These are phyloP conservation scores for Piper betle DNA, from an alignment of 164 flowering plant genomes.

Conservation along the genomic window DNA sequence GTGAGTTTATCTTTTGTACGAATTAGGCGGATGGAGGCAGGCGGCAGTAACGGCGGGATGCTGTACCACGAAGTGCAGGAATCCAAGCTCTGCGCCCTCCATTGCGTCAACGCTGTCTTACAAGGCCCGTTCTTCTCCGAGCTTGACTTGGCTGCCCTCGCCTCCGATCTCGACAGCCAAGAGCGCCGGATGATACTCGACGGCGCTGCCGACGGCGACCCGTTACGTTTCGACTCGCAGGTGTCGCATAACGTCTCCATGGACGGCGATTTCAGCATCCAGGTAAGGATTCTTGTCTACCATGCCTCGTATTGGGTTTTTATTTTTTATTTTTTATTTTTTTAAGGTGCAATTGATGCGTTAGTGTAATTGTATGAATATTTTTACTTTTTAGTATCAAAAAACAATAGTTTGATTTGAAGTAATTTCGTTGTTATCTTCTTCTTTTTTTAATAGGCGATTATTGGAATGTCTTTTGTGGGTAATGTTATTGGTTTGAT, in stretches of 20 bases:
- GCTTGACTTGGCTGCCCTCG: constrained; percentile 92
- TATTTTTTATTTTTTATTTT: too few species aligned
- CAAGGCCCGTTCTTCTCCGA: constrained; percentile 98
- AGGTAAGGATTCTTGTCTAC: constrained; percentile 28
- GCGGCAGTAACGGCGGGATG: constrained; percentile 83
- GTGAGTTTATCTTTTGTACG: too few species aligned
- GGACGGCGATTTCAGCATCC: constrained; percentile 94
- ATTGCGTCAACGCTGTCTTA: constrained; percentile 89
- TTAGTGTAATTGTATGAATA: background rate
- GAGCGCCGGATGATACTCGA: constrained; percentile 88
- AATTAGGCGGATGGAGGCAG: constrained; percentile 9
- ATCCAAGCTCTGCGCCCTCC: constrained; percentile 92
- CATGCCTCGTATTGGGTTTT: background rate
- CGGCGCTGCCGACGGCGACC: constrained; percentile 25
- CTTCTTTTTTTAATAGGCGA: too few species aligned
- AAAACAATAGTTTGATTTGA: too few species aligned
- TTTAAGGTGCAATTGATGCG: too few species aligned
- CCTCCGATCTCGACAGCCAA: constrained; percentile 76
- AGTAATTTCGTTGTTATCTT: too few species aligned
- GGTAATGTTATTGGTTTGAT: too few species aligned
- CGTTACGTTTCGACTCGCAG: constrained; percentile 27
- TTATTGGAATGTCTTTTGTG: too few species aligned
- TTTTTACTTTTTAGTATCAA: background rate
- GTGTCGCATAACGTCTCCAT: constrained; percentile 86
- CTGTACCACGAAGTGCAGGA: constrained; percentile 96